Conservation (phyloP, 2,329 filamentous ascomycete genomes). For the Cercospora berteroae region DNA sequence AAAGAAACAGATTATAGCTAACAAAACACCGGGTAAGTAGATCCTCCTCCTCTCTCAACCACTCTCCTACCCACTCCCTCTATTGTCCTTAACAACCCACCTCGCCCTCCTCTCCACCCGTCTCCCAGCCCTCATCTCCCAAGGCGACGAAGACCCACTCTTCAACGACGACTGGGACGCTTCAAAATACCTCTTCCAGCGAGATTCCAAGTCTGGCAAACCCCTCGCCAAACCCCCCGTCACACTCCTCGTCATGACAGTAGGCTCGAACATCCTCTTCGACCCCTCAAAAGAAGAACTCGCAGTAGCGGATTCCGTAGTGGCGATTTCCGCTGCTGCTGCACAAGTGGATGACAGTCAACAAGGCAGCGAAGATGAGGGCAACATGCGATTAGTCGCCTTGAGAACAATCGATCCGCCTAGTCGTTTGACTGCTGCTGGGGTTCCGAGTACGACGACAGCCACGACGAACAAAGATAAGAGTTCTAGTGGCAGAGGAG, state of each 20-base stretch:
- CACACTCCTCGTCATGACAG: slow-evolving; percentile 83
- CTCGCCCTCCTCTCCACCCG: slow-evolving; percentile 86
- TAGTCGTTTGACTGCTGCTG: slow-evolving; percentile 49
- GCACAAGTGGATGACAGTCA: slow-evolving; percentile 39
- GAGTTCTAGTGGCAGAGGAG: not conserved
- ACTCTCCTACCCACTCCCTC: slow-evolving; percentile 85
- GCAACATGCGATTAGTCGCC: slow-evolving; percentile 38
- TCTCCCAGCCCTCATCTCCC: slow-evolving; percentile 79
- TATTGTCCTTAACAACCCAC: slow-evolving; percentile 89
- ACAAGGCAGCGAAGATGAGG: not conserved
- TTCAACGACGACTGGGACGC: slow-evolving; percentile 98
- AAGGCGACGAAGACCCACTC: slow-evolving; percentile 90
- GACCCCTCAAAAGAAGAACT: slow-evolving; percentile 90
- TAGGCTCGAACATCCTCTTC: slow-evolving; percentile 87
- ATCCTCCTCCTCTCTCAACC: slow-evolving; percentile 91
- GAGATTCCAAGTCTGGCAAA: slow-evolving; percentile 30
- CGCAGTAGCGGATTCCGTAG: slow-evolving; percentile 82
- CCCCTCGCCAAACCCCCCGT: slow-evolving; percentile 66
- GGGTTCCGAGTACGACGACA: slow-evolving; percentile 44
- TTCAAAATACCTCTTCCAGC: slow-evolving; percentile 71
- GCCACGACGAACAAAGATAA: slow-evolving; percentile 42
- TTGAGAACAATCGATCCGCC: slow-evolving; percentile 52
- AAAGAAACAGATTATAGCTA: slow-evolving; percentile 8
- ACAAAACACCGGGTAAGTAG: slow-evolving; percentile 47
- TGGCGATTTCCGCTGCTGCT: slow-evolving; percentile 79